Base-by-base conservation (phyloP, 2,329 filamentous ascomycete species). In the Zopfia rhizophila region DNA sequence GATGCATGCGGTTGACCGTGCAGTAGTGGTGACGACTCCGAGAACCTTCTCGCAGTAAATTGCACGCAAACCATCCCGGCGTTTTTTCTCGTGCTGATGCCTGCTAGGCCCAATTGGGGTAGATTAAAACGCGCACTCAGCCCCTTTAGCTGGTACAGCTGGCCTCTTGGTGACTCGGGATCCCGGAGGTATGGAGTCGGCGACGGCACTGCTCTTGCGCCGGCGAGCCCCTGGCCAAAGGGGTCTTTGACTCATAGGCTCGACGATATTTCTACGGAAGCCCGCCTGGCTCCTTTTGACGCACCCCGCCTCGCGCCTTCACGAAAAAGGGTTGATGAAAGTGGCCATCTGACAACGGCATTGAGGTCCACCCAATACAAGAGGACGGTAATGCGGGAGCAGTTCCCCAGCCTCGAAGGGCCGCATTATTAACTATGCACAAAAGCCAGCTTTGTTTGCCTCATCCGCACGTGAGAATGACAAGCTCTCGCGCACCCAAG, bases 221-320 rank as follows among this genome's bases (percentile, higher is more conserved):
- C 51, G 44, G 37, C 28, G 36, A 8, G 8, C 30, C 43, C 48
- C 44, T 44, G 51, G 51, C 31, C n/a, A n/a, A n/a, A 14, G 36
- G 22, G 36, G 31, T 17, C 19, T 24, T 40, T 49, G 53, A 55
- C 40, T 55, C 49, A 41, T 47, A 30, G 25, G 38, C 17, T 38
- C 39, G 24, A 45, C 62, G 60, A 68, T 48, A 66, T n/a, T n/a
- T n/a, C n/a, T n/a, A n/a, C n/a, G n/a, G 67, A 56, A 49, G 35
- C 48, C 48, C 58, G n/a, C n/a, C n/a, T n/a, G 58, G 56, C 42
- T 45, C 23, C 36, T 33, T 31, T 45, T 51, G 50, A 46, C 53
- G 61, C 60, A 64, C 60, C 61, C 61, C 63, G 56, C 58, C 51
- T 46, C 47, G 38, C 45, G 47, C 58, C 45, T 55, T 25, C 23